A percentile compares a stretch with the other conserved stretches of the same genome.
Evolutionary conservation across 148 eudicot species (phyloP).

Genomic region (Silene uniflora): DNA sequence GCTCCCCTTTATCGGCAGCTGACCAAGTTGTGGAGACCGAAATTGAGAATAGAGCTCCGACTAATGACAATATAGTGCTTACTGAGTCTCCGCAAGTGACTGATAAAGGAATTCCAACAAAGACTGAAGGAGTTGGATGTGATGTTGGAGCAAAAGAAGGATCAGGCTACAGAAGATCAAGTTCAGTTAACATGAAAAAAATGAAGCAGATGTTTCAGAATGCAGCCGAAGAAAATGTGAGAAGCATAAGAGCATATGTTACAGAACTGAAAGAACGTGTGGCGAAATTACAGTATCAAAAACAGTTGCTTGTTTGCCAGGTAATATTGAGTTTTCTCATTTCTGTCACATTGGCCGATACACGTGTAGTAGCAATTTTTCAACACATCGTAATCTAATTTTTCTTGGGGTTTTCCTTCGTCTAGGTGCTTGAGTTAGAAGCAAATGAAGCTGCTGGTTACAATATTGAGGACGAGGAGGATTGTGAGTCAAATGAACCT

Average conservation of each 20-base stretch:
- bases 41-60: conserved; percentile 35
- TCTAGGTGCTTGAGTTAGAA: conserved; percentile 64
- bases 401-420: background rate
- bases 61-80: conserved; percentile 26
- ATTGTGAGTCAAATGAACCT: conserved; percentile 39
- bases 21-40: conserved; percentile 64
- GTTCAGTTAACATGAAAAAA: conserved; percentile 92
- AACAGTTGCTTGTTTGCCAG: conserved; percentile 92
- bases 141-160: conserved; percentile 68
- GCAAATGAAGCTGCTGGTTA: conserved; percentile 67
- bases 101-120: conserved; percentile 60
- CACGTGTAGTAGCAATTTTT: background rate
- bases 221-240: conserved; percentile 91
- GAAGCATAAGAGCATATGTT: conserved; percentile 81
- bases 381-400: too few species aligned
- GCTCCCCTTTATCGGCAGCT: conserved; percentile 65
- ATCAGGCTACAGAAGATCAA: conserved; percentile 50
- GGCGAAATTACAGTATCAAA: conserved; percentile 86
- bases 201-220: conserved; percentile 93
- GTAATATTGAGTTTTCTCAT: conserved; percentile 31
- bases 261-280: conserved; percentile 91
- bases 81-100: conserved; percentile 39
- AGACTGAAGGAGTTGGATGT: conserved; percentile 26
- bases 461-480: conserved; percentile 44
- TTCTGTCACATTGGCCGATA: background rate